Evolutionary conservation across 768 basidiomycete species (phyloP), one percentile per base, ranked within the genome.

Genomic region (Sporobolomyces roseus): DNA sequence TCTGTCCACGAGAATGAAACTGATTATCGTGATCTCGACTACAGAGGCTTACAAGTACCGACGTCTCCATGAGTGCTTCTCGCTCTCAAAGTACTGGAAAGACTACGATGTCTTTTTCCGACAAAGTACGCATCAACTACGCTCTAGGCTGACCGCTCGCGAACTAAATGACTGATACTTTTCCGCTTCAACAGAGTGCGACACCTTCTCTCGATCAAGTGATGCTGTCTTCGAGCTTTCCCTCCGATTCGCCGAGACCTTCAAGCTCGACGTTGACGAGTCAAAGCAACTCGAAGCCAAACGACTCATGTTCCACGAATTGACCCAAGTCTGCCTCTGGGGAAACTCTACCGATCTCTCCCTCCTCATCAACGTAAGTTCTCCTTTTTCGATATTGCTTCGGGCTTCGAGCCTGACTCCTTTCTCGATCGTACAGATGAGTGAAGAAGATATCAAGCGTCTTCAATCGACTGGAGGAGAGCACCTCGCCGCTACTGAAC

Each of bases 401-500:
- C n/a, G n/a, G n/a, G n/a, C n/a, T n/a, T 21, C 38, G 38, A 41
- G 38, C 17, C 49, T 23, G 35, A 3, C 30, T 38, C 10, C 14
- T n/a, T n/a, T n/a, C 38, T 2, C 32, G 7, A 35, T 43, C 16
- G 3, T 27, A 13, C 61, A 76, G 74, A 94, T 96, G 93, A 89
- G 89, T 10, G 93, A 97, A 79, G 93, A 96, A 35, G 93, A 96
- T 78, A 96, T 97, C 80, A 93, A 92, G 78, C 85, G 88, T 52
- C 83, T 96, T n/a, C 93, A 97, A 77, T 93, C 92, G 19, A 94
- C 93, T 23, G 93, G 93, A 16, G 91, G 92, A n/a, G 93, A 92
- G 52, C 86, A 91, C 68, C 86, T 97, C 51, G 93, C 93, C 4
- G 90, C 91, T 2, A 93, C 93, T 2, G 92, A 94, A 80, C 93